Base-by-base conservation (phyloP, 2,329 filamentous ascomycete genomes). In the Aspergillus brasiliensis region DNA sequence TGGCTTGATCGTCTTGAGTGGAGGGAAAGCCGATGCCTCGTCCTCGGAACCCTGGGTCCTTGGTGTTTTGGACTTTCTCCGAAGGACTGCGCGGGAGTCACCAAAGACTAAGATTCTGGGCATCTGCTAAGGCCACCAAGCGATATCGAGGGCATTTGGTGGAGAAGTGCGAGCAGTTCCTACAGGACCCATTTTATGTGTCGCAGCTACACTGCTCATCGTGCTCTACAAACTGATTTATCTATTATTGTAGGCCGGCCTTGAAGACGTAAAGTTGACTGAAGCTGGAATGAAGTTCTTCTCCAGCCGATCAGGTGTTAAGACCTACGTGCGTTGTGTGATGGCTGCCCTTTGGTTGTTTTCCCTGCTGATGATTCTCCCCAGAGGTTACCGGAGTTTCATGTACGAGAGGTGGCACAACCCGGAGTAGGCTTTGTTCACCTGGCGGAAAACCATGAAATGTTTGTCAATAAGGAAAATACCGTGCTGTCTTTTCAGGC, bases 91-190 rank as follows among this genome's bases (percentile, higher is more conserved):
- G 3, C 53, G 57, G 5, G 53, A 68, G 3, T 60, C 62, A 27
- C 75, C 74, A 8, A 57, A 62, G 34, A 71, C 69, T 49, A 78
- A 78, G 64, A 60, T 78, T 5, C 60, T 74, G 5, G 75, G 75
- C 6, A 73, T 78, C n/a, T 77, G 75, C 64, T 81, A 78, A 79
- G 79, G 79, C 11, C 79, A 81, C 65, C 78, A 81, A 65, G 79
- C 76, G 8, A 76, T 80, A 42, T 67, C 68, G 4, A 65, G 74
- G 17, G 76, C 62, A 19, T 34, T 64, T 19, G 62, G 77, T 4
- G 79, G 75, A 1, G 67, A 66, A 51, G 64, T 81, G 5, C 71
- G 67, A n/a, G 73, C 75, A 53, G 75, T 78, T 66, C 68, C 73
- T 4, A 55, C 54, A 3, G 57, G 51, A n/a, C 60, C 56, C 47